Base-by-base conservation (phyloP, 202 grass and related monocot genomes). In the Zizania palustris region DNA sequence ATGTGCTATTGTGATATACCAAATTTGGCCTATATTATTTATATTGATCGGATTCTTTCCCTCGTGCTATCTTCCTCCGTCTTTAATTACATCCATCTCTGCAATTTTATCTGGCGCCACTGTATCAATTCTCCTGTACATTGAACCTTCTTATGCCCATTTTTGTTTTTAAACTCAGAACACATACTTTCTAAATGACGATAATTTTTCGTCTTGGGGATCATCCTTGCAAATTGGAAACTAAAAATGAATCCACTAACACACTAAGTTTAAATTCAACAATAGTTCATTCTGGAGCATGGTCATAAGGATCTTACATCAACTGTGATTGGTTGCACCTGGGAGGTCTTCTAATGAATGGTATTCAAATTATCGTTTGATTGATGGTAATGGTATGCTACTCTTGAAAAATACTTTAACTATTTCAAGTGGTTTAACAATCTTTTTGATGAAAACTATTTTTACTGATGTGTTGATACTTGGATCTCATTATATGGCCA, bases 401-500 rank as follows among this genome's bases (percentile, higher is more conserved):
- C 67, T 73, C 6, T 69, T 33, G 44, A 60, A 35, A 71, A 44
- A 74, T 57, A 80, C 57, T 48, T 79, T 48, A 63, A 74, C 36
- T 75, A 65, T 42, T 28, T 63, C 46, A 44, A 71, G 49, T 85
- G 37, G 43, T 43, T 73, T 59, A 49, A 65, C n/a, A 55, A 9
- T 77, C 65, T 66, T 14, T 65, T 10, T 9, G 60, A 36, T 65
- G 61, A 60, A 39, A 49, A 15, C 61, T 28, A 28, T 41, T 67
- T 66, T 5, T 45, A 35, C 7, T 78, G 13, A 72, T 55, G 9
- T 87, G 48, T 19, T 78, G 61, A 33, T 68, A 72, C 62, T 77
- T 77, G 36, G 84, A 82, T 68, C 63, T 75, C 49, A 74, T 70
- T 65, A 5, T 28, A 28, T 84, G 44, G 50, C 49, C 56, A 59